These are phyloP conservation scores for Salix caprea DNA, from an alignment of 345 rosid species.

Conservation along the genomic window DNA sequence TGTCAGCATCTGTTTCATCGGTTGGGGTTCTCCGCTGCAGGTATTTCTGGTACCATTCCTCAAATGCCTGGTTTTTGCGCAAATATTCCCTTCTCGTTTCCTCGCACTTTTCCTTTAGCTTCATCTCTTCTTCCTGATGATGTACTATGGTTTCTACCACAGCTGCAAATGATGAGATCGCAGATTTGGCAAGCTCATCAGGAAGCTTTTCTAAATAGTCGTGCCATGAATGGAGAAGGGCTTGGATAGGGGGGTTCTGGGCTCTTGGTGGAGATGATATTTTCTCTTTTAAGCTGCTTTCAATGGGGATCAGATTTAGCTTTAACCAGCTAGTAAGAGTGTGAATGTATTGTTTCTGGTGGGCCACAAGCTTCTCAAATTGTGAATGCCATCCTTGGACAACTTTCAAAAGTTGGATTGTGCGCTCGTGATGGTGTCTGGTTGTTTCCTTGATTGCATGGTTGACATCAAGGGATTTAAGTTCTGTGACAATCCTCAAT, in stretches of 20 bases:
- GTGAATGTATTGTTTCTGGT: conserved; percentile 77
- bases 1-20: conserved; percentile 42
- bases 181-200: conserved; percentile 79
- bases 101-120: conserved; percentile 74
- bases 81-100: conserved; percentile 68
- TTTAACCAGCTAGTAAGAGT: conserved; percentile 33
- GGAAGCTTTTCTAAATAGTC: conserved; percentile 73
- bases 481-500: conserved; percentile 53
- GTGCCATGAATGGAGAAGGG: conserved; percentile 66
- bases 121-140: conserved; percentile 86
- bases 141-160: conserved; percentile 57
- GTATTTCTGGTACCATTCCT: conserved; percentile 83
- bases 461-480: conserved; percentile 57
- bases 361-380: conserved; percentile 59
- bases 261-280: conserved; percentile 67
- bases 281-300: conserved; percentile 34
- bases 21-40: conserved; percentile 48
- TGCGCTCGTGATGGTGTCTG: conserved; percentile 65
- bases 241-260: conserved; percentile 72
- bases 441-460: conserved; percentile 68
- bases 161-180: conserved; percentile 69
- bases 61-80: conserved; percentile 71
- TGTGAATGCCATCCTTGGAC: conserved; percentile 69
- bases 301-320: conserved; percentile 32
- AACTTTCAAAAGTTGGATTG: conserved; percentile 54